Evolutionary conservation across 2,329 filamentous ascomycete genomes (phyloP), one percentile per base, ranked within the genome.

Genomic region (Alternaria brassicae): DNA sequence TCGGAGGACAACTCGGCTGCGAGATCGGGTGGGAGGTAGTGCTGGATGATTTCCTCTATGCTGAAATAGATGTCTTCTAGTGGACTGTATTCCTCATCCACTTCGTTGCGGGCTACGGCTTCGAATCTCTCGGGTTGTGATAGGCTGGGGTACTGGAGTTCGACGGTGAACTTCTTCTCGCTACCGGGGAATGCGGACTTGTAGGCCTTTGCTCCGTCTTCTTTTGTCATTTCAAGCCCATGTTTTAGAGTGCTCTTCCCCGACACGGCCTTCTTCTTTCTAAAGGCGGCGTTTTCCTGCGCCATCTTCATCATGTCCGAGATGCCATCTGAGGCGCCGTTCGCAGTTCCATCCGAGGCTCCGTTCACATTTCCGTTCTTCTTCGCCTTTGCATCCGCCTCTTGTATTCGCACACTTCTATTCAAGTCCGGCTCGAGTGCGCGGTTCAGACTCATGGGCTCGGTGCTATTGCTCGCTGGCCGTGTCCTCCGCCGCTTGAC

Each of bases 61-160:
- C 83, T 84, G 77, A 86, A 88, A 77, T 89, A 86, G 64, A 88
- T 84, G 70, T 85, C 89, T 65, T 96, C 91, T 64, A 90, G 89
- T 47, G 91, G 91, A 72, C 87, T 71, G 68, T 72, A 76, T 49
- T 67, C 69, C 54, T 75, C 66, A 34, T 61, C 54, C 15, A 62
- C 28, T 44, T 74, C 72, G 41, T 65, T 63, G 10, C 71, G 68
- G 10, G 63, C 56, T 7, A 72, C 72, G 13, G 66, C 67, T 49
- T 76, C 73, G 63, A 77, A 77, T 13, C 84, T 87, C 78, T 95
- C 91, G 53, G 85, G 85, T 49, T 84, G 83, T 56, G 87, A 85
- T 62, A 84, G 82, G 76, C 91, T 93, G 9, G 95, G 94, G 77
- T 98, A 98, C 76, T 95, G 91, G 67, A 98, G 80, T 72, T 89